A percentile compares a stretch with the other conserved stretches of the same genome.
phyloP scores from a whole-genome alignment of 2,329 filamentous ascomycete species.

The Pseudogymnoascus sp. region DNA sequence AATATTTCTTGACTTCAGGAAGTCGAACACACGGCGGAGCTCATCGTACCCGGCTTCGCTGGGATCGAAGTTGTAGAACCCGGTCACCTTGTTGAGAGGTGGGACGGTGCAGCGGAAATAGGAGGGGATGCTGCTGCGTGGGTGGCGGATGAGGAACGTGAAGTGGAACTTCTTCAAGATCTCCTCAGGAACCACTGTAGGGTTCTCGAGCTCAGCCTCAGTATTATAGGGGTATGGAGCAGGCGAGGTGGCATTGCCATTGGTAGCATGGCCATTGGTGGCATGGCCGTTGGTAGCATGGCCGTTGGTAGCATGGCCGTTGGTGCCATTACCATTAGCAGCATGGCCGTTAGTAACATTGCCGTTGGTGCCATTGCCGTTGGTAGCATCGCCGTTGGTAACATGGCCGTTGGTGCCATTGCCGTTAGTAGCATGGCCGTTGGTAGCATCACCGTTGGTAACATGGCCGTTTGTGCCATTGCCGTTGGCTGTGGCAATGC shows the following conservation, averaged over 20 bases:
- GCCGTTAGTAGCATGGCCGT: conserved; percentile 24
- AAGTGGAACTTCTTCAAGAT: conserved; percentile 79
- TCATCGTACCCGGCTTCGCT: conserved; percentile 86
- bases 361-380: no score
- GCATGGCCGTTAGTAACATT: conserved; percentile 24
- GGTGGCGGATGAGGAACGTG: conserved; percentile 93
- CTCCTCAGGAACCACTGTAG: conserved; percentile 70
- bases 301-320: background rate
- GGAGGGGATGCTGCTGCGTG: conserved; percentile 81
- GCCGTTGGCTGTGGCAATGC: conserved; percentile 14
- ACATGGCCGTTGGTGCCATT: conserved; percentile 27
- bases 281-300: conserved; percentile 24
- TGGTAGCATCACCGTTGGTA: conserved; percentile 23
- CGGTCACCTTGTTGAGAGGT: conserved; percentile 71
- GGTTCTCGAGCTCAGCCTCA: conserved; percentile 59
- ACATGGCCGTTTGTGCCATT: background rate
- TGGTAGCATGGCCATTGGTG: conserved; percentile 26
- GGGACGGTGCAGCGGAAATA: conserved; percentile 93
- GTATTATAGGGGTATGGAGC: conserved; percentile 51
- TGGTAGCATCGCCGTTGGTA: conserved; percentile 13
- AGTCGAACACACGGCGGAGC: conserved; percentile 80
- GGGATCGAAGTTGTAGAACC: conserved; percentile 79
- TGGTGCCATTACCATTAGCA: conserved; percentile 22
- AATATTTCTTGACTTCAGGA: conserved; percentile 57
- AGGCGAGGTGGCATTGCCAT: conserved; percentile 26